A percentile compares a stretch with the other conserved stretches of the same genome.
These are phyloP conservation scores for Nannizzia gypsea DNA, from an alignment of 2,329 filamentous ascomycete genomes.

Conservation along the genomic window DNA sequence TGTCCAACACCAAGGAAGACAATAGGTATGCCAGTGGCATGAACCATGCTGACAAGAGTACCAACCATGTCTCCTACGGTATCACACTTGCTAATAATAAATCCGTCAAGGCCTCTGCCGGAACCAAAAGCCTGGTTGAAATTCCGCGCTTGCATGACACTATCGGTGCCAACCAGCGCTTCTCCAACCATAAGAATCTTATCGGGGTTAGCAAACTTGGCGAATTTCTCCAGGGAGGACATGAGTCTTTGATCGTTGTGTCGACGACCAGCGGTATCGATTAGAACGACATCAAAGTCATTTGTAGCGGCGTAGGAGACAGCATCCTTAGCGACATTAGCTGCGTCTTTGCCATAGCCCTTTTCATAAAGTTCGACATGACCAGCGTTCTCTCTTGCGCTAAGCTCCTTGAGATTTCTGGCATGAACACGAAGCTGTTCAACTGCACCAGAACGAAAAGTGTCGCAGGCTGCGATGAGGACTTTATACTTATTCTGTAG, in stretches of 20 bases:
- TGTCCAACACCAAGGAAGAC: conserved; percentile 72
- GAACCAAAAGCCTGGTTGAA: conserved; percentile 89
- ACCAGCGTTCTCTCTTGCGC: conserved; percentile 64
- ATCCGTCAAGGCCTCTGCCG: conserved; percentile 73
- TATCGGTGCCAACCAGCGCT: conserved; percentile 90
- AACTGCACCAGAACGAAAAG: conserved; percentile 91
- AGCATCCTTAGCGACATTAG: conserved; percentile 86
- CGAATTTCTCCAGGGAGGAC: conserved; percentile 94
- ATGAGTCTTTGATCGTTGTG: conserved; percentile 95
- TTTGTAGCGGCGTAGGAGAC: conserved; percentile 66
- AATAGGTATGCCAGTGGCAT: conserved; percentile 91
- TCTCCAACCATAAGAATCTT: conserved; percentile 97
- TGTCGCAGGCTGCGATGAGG: conserved; percentile 87
- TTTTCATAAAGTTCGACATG: conserved; percentile 88
- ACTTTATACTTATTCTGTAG: conserved; percentile 96
- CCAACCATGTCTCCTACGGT: conserved; percentile 99
- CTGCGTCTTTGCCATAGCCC: conserved; percentile 95
- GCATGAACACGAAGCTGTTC: conserved; percentile 95
- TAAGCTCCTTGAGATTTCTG: conserved; percentile 81
- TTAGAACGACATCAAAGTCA: conserved; percentile 83
- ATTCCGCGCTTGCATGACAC: conserved; percentile 87
- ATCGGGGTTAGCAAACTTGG: conserved; percentile 87
- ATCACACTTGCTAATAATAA: conserved; percentile 97
- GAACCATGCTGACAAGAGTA: conserved; percentile 90
- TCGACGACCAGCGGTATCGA: conserved; percentile 86